phyloP scores from a whole-genome alignment of 768 basidiomycete species.

The Thelephora ganbajun region DNA sequence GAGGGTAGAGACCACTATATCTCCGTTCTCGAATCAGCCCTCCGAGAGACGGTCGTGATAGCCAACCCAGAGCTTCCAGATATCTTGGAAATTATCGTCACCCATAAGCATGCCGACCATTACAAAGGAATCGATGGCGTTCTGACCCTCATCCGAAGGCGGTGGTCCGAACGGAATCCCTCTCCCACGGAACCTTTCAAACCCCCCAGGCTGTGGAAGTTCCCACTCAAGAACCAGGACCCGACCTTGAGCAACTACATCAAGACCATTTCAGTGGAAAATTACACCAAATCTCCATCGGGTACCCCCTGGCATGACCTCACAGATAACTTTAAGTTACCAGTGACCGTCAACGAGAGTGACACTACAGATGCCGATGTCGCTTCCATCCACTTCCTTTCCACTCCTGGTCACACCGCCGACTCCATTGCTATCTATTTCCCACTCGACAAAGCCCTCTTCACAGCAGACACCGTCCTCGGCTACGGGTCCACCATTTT shows the following conservation, averaged over 20 bases:
- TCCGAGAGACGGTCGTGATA: conserved; percentile 25
- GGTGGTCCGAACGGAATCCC: conserved; percentile 44
- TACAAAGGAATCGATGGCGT: conserved; percentile 62
- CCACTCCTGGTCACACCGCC: conserved; percentile 82
- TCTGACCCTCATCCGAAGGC: conserved; percentile 42
- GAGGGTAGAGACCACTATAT: conserved; percentile 61
- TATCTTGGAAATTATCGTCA: conserved; percentile 82
- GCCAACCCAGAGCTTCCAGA: conserved; percentile 30
- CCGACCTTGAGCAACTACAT: conserved; percentile 26
- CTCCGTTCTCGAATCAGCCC: conserved; percentile 45
- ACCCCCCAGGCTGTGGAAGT: conserved; percentile 69
- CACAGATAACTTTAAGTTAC: conserved; percentile 36
- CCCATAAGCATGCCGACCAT: conserved; percentile 88
- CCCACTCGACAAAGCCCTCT: conserved; percentile 56
- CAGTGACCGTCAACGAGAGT: conserved; percentile 13
- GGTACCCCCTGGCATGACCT: conserved; percentile 45
- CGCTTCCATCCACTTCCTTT: conserved; percentile 38
- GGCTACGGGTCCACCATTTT: conserved; percentile 88
- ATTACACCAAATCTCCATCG: conserved; percentile 29
- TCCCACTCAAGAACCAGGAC: conserved; percentile 27
- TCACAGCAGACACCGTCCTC: conserved; percentile 85
- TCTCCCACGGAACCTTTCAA: conserved; percentile 27
- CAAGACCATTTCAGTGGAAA: conserved; percentile 25
- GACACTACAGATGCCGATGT: conserved; percentile 5
- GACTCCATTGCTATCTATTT: conserved; percentile 75